Percentiles rank a stretch among this genome's conserved stretches.
Conservation (phyloP, 768 basidiomycete genomes). For the Cyclocybe aegerita region DNA sequence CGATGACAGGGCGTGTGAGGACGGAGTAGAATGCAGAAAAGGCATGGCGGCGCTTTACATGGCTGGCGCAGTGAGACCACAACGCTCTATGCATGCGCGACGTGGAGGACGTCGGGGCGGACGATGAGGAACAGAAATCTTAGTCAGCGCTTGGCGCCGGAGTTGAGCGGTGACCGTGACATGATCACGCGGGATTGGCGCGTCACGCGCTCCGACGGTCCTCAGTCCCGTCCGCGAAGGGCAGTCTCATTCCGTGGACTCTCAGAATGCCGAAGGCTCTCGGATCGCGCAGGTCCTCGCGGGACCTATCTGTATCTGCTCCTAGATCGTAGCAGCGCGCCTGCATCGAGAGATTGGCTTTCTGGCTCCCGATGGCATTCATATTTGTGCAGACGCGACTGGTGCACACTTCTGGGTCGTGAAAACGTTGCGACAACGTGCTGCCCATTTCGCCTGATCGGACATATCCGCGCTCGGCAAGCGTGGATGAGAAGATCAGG, state of each 20-base stretch:
- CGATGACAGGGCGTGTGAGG: not conserved
- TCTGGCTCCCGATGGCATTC: slow-evolving; percentile 25
- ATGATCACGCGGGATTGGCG: too few species aligned
- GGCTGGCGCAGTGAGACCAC: slow-evolving; percentile 28
- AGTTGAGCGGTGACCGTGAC: slow-evolving; percentile 7
- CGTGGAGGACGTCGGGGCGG: slow-evolving; percentile 18
- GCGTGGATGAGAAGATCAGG: slow-evolving; percentile 39
- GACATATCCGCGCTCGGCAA: slow-evolving; percentile 45
- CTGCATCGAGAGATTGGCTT: slow-evolving; percentile 26
- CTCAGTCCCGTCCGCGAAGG: not conserved
- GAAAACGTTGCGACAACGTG: slow-evolving; percentile 44
- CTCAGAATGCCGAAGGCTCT: too few species aligned
- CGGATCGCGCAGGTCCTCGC: too few species aligned
- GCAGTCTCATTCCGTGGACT: too few species aligned
- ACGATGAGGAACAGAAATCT: too few species aligned
- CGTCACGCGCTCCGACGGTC: too few species aligned
- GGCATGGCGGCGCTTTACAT: slow-evolving; percentile 36
- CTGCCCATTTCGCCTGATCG: slow-evolving; percentile 40
- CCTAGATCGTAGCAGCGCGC: too few species aligned
- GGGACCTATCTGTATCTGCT: not conserved
- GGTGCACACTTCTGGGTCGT: slow-evolving; percentile 30
- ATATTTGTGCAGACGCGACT: slow-evolving; percentile 8
- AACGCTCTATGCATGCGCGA: slow-evolving; percentile 45
- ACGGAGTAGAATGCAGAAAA: slow-evolving; percentile 4
- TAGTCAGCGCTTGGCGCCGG: slow-evolving; percentile 5